A percentile compares a stretch with the other conserved stretches of the same genome.
Conservation (phyloP, 2,329 filamentous ascomycete genomes). For the Neonectria ditissima region DNA sequence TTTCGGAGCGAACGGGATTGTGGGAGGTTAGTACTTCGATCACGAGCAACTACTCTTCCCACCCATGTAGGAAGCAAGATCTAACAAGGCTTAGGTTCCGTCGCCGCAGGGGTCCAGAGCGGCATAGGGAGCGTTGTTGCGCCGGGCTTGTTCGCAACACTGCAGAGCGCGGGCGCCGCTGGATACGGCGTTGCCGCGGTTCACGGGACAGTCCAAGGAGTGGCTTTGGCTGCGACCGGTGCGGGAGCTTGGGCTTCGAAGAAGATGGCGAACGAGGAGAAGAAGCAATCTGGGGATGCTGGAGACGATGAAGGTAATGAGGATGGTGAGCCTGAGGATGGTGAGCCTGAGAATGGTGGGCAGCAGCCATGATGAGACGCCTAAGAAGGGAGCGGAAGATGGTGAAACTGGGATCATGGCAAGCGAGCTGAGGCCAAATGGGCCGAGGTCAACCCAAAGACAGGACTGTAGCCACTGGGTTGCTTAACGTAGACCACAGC, state of each 20-base stretch:
- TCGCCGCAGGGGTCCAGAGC: constrained; percentile 40
- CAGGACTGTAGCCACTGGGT: no score
- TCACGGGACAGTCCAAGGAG: constrained; percentile 31
- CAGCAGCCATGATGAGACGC: neutral
- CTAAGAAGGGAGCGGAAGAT: neutral
- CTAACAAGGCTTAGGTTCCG: constrained; percentile 29
- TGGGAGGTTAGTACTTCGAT: constrained; percentile 25
- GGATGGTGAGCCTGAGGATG: neutral
- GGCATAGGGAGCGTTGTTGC: constrained; percentile 45
- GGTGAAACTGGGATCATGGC: no score
- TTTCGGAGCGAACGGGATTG: constrained; percentile 36
- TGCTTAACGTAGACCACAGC: neutral
- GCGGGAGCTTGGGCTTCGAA: neutral
- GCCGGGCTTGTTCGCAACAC: constrained; percentile 42
- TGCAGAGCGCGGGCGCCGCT: constrained; percentile 48
- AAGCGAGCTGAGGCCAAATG: no score
- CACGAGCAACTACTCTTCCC: neutral
- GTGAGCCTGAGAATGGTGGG: neutral
- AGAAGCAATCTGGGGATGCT: neutral
- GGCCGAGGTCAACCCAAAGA: no score
- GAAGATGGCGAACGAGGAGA: neutral
- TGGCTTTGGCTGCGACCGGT: neutral
- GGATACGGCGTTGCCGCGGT: constrained; percentile 44
- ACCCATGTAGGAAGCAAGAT: neutral
- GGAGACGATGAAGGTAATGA: neutral